A percentile compares a stretch with the other conserved stretches of the same genome.
Conservation (phyloP, 2,329 filamentous ascomycete species). For the Ophiostoma australiae region DNA sequence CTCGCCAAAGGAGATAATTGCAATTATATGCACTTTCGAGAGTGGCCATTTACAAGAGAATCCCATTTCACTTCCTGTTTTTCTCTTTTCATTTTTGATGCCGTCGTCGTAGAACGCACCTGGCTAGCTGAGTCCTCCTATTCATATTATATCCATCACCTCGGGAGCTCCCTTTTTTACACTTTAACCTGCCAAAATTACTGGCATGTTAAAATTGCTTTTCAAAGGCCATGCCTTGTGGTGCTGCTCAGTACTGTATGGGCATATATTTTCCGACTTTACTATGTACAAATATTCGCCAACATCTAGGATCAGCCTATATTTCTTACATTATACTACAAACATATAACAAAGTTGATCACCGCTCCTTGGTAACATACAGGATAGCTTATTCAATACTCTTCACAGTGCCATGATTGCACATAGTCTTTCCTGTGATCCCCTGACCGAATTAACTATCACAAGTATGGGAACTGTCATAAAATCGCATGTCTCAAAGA, state of each 20-base stretch:
- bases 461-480: not conserved
- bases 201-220: not conserved
- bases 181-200: not conserved
- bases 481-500: slow-evolving; percentile 7
- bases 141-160: slow-evolving; percentile 1
- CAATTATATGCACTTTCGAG: too few relatives aligned
- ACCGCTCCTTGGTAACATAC: not conserved
- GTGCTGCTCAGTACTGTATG: not conserved
- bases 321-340: not conserved
- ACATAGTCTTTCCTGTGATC: not conserved
- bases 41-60: too few relatives aligned
- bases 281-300: not conserved
- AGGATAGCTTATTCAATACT: not conserved
- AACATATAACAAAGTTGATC: too few relatives aligned
- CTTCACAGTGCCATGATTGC: not conserved
- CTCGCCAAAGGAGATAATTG: too few relatives aligned
- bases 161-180: slow-evolving; percentile 5
- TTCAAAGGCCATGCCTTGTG: not conserved
- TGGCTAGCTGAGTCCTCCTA: not conserved
- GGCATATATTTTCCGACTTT: not conserved
- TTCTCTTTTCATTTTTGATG: too few relatives aligned
- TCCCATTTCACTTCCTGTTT: not conserved
- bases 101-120: not conserved
- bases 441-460: not conserved
- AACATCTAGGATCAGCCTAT: not conserved